Evolutionary conservation across 2,329 filamentous ascomycete species (phyloP).

Genomic region (Exophiala bonariae): DNA sequence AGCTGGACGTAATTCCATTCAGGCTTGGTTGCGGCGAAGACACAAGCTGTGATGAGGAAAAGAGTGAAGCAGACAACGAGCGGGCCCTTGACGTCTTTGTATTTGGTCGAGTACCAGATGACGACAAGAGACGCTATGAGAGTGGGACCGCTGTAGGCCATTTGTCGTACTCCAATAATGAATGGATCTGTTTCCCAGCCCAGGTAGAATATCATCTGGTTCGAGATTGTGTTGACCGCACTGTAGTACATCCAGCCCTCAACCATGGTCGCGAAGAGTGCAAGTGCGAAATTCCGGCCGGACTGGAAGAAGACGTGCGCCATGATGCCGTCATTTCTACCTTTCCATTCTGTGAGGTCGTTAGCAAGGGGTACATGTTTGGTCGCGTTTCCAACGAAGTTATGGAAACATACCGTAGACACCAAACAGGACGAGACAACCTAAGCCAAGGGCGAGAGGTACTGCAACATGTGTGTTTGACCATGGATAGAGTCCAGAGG

Average conservation of each 20-base stretch:
- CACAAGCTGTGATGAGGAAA: constrained; percentile 49
- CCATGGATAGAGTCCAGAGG: constrained; percentile 44
- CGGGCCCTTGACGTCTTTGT: constrained; percentile 51
- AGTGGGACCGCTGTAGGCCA: constrained; percentile 44
- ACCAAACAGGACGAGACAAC: constrained; percentile 41
- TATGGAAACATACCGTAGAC: constrained; percentile 32
- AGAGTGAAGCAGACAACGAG: constrained; percentile 48
- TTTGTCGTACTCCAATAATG: constrained; percentile 50
- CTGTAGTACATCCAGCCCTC: constrained; percentile 62
- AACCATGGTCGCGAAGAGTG: constrained; percentile 57
- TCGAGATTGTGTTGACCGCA: constrained; percentile 52
- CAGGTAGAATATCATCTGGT: constrained; percentile 50
- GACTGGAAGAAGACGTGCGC: constrained; percentile 57
- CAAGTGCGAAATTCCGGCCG: constrained; percentile 56
- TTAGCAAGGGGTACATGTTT: too few relatives aligned
- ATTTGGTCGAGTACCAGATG: constrained; percentile 48
- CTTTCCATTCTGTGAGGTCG: constrained; percentile 53
- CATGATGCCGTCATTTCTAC: constrained; percentile 53
- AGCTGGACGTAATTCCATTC: constrained; percentile 48
- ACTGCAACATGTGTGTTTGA: constrained; percentile 39
- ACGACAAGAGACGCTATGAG: constrained; percentile 46
- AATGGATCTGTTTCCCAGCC: constrained; percentile 49
- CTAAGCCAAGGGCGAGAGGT: constrained; percentile 44
- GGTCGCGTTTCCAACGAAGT: too few relatives aligned
- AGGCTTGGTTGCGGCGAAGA: constrained; percentile 48